A percentile compares a stretch with the other conserved stretches of the same genome.
phyloP scores from a whole-genome alignment of 2,329 filamentous ascomycete species.

The Talaromyces pinophilus region DNA sequence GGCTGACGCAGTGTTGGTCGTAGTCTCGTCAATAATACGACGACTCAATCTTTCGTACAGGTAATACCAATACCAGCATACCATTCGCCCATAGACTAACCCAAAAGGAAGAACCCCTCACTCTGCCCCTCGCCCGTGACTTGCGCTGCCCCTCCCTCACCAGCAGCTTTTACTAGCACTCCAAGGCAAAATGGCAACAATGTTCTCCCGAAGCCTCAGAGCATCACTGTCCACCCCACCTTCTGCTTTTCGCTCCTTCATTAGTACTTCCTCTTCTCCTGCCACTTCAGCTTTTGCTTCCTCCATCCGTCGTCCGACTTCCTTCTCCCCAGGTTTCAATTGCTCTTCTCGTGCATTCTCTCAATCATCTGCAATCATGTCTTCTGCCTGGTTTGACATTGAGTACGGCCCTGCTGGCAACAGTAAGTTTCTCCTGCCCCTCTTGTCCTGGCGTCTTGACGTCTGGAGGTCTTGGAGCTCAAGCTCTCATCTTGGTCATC shows the following conservation, averaged over 20 bases:
- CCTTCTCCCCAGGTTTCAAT: constrained; percentile 26
- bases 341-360: constrained; percentile 54
- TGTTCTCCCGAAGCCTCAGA: constrained; percentile 45
- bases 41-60: constrained; percentile 5
- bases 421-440: constrained; percentile 31
- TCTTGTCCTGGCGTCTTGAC: not conserved
- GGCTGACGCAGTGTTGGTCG: not conserved
- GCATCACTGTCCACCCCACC: constrained; percentile 46
- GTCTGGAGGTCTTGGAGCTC: not conserved
- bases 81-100: too few relatives aligned
- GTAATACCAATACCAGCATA: constrained; percentile 14
- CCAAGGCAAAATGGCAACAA: constrained; percentile 33
- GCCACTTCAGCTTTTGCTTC: constrained; percentile 37
- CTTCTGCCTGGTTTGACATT: constrained; percentile 72
- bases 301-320: constrained; percentile 20
- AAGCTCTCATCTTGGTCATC: constrained; percentile 9
- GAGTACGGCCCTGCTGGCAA: constrained; percentile 53
- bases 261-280: constrained; percentile 37
- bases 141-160: constrained; percentile 21
- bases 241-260: constrained; percentile 41
- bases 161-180: not conserved
- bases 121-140: constrained; percentile 24
- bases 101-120: constrained; percentile 10
- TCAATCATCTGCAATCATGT: constrained; percentile 72
- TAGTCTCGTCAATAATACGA: constrained; percentile 7